Evolutionary conservation across 176 grass and related monocot species (phyloP).

Genomic region (Ampelocalamus luodianensis): DNA sequence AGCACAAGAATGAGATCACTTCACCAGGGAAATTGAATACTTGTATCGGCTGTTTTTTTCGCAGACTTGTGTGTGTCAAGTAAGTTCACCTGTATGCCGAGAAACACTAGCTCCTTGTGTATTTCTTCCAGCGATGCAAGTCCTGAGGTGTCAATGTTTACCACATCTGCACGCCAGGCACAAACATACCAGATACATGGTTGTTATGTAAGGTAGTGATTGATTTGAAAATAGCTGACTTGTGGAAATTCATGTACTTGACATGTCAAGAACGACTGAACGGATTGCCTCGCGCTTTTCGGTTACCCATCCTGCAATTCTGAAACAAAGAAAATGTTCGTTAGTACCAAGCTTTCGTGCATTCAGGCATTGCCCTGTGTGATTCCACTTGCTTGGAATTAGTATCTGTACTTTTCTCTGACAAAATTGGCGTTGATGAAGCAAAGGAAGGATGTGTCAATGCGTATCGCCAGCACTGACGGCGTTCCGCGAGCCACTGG

Average conservation of each 20-base stretch:
- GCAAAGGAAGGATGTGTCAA: conserved; percentile 83
- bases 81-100: conserved; percentile 65
- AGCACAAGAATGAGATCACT: not conserved
- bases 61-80: no score
- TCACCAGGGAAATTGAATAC: not conserved
- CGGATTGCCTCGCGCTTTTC: conserved; percentile 28
- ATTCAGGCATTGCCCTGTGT: no score
- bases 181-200: no score
- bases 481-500: conserved; percentile 59
- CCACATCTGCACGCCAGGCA: conserved; percentile 59
- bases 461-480: conserved; percentile 53
- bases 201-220: no score
- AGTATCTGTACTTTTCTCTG: conserved; percentile 67
- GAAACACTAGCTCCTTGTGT: conserved; percentile 66
- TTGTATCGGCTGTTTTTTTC: no score
- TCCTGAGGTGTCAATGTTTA: conserved; percentile 91
- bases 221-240: no score
- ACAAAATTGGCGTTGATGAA: conserved; percentile 87
- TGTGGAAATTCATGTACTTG: conserved; percentile 45
- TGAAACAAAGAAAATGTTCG: no score
- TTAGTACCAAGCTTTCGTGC: no score
- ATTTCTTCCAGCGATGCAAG: conserved; percentile 64
- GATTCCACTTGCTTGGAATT: no score
- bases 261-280: conserved; percentile 76
- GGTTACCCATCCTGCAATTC: no score